Conservation (phyloP, 2,329 filamentous ascomycete genomes). For the Aureobasidium sp. region DNA sequence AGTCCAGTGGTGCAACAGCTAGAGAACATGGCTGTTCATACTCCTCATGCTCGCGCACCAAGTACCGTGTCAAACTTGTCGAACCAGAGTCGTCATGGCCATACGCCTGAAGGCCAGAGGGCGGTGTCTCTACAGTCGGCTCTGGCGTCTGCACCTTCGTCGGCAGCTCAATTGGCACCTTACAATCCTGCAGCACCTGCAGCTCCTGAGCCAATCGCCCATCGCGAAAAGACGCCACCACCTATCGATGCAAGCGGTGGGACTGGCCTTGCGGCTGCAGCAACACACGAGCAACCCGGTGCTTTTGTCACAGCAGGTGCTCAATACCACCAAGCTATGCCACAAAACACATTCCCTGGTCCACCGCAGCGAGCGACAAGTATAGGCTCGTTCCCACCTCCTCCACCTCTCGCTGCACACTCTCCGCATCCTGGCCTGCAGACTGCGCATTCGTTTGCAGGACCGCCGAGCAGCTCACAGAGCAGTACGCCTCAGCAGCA, state of each 20-base stretch:
- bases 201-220: constrained; percentile 62
- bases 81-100: constrained; percentile 24
- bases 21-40: constrained; percentile 62
- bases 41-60: constrained; percentile 41
- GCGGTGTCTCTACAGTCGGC: not conserved
- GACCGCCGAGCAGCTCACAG: constrained; percentile 20
- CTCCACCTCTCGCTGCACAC: constrained; percentile 24
- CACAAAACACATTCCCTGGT: constrained; percentile 30
- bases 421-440: constrained; percentile 10
- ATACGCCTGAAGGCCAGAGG: constrained; percentile 21
- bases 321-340: constrained; percentile 11
- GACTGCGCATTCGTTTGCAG: constrained; percentile 17
- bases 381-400: constrained; percentile 29
- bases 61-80: constrained; percentile 26
- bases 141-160: constrained; percentile 29
- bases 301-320: constrained; percentile 22
- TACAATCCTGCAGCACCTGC: constrained; percentile 76
- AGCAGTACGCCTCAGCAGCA: constrained; percentile 19
- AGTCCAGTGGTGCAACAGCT: constrained; percentile 67
- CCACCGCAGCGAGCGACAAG: constrained; percentile 28
- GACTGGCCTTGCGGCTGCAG: constrained; percentile 36
- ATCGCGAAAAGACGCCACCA: constrained; percentile 74
- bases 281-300: constrained; percentile 30
- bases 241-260: constrained; percentile 57
- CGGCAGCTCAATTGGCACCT: constrained; percentile 52